These are phyloP conservation scores for Tetrapyrgos nigripes DNA, from an alignment of 1,284 basidiomycete species.

Conservation along the genomic window DNA sequence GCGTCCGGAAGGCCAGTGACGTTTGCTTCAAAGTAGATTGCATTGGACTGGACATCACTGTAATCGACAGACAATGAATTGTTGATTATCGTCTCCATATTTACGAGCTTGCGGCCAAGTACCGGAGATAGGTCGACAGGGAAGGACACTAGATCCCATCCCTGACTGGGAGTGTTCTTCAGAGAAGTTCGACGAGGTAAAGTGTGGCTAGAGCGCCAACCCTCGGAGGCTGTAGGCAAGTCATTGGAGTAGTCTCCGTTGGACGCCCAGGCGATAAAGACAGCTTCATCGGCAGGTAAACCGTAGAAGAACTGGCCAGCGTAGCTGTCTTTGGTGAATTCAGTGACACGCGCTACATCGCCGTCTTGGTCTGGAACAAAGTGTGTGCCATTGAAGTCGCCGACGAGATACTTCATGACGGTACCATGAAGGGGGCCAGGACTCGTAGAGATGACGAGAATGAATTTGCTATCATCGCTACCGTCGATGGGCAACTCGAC, in stretches of 20 bases:
- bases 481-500: not conserved
- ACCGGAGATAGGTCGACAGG: not conserved
- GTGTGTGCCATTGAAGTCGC: conserved; percentile 41
- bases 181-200: conserved; percentile 25
- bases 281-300: conserved; percentile 24
- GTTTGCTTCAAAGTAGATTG: not conserved
- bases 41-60: not conserved
- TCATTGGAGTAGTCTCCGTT: conserved; percentile 46
- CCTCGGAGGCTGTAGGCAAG: conserved; percentile 36
- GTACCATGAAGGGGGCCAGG: conserved; percentile 33
- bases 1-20: not conserved
- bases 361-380: conserved; percentile 31
- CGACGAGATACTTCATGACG: conserved; percentile 40
- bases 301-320: conserved; percentile 44
- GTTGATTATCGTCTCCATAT: not conserved
- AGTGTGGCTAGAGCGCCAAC: conserved; percentile 36
- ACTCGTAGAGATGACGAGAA: conserved; percentile 30
- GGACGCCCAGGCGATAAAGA: conserved; percentile 42
- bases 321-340: conserved; percentile 47
- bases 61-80: not conserved
- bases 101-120: not conserved
- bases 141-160: not conserved
- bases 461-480: not conserved
- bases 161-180: not conserved
- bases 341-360: conserved; percentile 31